phyloP scores from a whole-genome alignment of 2,329 filamentous ascomycete genomes.

The Alternaria panax region DNA sequence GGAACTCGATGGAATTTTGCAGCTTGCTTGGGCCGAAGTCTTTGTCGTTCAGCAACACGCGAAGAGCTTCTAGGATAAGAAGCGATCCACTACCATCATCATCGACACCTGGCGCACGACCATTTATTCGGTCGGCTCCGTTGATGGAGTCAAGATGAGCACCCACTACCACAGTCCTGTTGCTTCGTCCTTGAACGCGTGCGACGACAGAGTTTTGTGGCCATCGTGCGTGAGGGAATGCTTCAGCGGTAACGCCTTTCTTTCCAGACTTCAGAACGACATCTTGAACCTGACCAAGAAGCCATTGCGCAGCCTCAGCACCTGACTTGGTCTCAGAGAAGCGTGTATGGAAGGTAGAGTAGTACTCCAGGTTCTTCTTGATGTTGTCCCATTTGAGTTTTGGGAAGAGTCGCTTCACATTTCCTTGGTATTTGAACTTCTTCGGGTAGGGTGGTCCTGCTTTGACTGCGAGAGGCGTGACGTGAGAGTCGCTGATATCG shows the following conservation, averaged over 20 bases:
- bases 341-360: conserved; percentile 32
- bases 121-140: not conserved
- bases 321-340: conserved; percentile 56
- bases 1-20: conserved; percentile 89
- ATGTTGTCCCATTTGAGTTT: conserved; percentile 16
- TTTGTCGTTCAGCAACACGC: conserved; percentile 75
- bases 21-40: conserved; percentile 55
- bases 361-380: conserved; percentile 10
- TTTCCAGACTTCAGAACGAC: conserved; percentile 70
- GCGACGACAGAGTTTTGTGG: conserved; percentile 85
- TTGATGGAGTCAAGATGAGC: conserved; percentile 69
- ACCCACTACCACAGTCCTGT: conserved; percentile 84
- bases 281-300: conserved; percentile 74
- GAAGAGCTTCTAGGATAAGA: conserved; percentile 89
- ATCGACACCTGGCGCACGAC: conserved; percentile 80
- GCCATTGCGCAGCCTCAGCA: conserved; percentile 83
- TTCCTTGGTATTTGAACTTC: not conserved
- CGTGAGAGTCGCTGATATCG: conserved; percentile 31
- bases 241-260: not conserved
- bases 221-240: not conserved
- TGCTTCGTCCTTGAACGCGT: conserved; percentile 81
- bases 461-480: conserved; percentile 25
- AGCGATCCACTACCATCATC: conserved; percentile 91
- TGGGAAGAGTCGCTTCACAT: not conserved
- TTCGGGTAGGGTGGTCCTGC: conserved; percentile 30